A percentile compares a stretch with the other conserved stretches of the same genome.
Conservation (phyloP, 2,329 filamentous ascomycete species). For the Conoideocrella luteorostrata region DNA sequence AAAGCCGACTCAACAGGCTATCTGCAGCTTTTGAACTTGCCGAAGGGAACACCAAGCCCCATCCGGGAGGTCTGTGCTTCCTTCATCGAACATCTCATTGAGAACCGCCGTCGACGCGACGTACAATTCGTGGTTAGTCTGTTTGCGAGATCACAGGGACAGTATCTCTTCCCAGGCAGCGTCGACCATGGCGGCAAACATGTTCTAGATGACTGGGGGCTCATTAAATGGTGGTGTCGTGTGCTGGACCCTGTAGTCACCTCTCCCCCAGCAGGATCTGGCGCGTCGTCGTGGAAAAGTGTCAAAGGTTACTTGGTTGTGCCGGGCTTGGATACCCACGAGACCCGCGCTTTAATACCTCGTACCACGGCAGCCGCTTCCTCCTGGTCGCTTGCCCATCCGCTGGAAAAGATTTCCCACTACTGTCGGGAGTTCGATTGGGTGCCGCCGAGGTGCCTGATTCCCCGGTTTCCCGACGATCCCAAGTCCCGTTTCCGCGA, state of each 20-base stretch:
- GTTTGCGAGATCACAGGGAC: conserved; percentile 85
- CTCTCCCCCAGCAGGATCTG: conserved; percentile 29
- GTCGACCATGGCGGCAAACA: conserved; percentile 81
- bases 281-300: conserved; percentile 29
- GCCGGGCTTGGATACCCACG: conserved; percentile 76
- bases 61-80: conserved; percentile 66
- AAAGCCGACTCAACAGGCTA: conserved; percentile 97
- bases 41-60: conserved; percentile 61
- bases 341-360: conserved; percentile 75
- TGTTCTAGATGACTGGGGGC: conserved; percentile 79
- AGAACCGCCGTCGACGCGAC: conserved; percentile 55
- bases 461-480: conserved; percentile 90
- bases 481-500: conserved; percentile 86
- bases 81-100: conserved; percentile 71
- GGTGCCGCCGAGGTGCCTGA: conserved; percentile 73
- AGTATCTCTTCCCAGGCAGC: conserved; percentile 93
- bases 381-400: conserved; percentile 64
- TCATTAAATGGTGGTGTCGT: conserved; percentile 95
- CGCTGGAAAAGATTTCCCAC: conserved; percentile 59
- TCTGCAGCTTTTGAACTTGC: conserved; percentile 58
- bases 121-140: conserved; percentile 74
- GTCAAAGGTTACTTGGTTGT: conserved; percentile 79
- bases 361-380: conserved; percentile 34
- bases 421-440: conserved; percentile 50
- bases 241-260: conserved; percentile 72